Base-by-base conservation (phyloP, 2,329 filamentous ascomycete species). In the Botrytis galanthina region DNA sequence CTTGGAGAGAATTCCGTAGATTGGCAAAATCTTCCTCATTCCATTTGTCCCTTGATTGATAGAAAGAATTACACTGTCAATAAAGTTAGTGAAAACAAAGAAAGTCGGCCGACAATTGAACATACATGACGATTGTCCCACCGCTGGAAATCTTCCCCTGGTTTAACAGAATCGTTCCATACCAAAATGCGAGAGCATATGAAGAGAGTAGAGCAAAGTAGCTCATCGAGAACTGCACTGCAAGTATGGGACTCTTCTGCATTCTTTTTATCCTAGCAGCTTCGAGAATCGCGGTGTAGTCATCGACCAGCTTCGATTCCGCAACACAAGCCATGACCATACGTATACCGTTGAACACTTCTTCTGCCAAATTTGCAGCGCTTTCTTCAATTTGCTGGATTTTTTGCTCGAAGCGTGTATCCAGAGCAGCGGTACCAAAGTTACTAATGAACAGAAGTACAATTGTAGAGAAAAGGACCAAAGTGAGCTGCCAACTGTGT, bases 401-500 rank as follows among this genome's bases (percentile, higher is more conserved):
- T 66, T 70, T 59, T 26, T 32, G 22, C 32, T 74, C 64, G 5
- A 37, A 26, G 29, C 51, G 37, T 48, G 71, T 60, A 29, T 74
- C 70, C 1, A 74, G 26, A 20, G 46, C 48, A 61, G 57, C 57
- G 14, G 70, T 69, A 14, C 39, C 57, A 72, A 44, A 51, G 29
- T 51, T 62, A 48, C 70, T 63, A 16, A 72, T 48, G 32, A 74
- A 72, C 12, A 74, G n/a, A n/a, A 66, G 42, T 4, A 72, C 22
- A 32, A 98, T 90, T 4, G 92, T 93, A 1, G 92, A 94, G 44
- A 90, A 87, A 59, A 97, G 87, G 76, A 98, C 97, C 72, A 97
- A 84, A 0, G 95, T 95, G 75, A 98, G 85, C 82, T 95, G 97
- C 93, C 95, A 97, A 83, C 92, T 95, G 79, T 92, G 92, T 82